Percentiles rank a stretch among this genome's conserved stretches.
These are phyloP conservation scores for Zygnema cylindricum DNA, from an alignment of 139 green algal species.

Conservation along the genomic window DNA sequence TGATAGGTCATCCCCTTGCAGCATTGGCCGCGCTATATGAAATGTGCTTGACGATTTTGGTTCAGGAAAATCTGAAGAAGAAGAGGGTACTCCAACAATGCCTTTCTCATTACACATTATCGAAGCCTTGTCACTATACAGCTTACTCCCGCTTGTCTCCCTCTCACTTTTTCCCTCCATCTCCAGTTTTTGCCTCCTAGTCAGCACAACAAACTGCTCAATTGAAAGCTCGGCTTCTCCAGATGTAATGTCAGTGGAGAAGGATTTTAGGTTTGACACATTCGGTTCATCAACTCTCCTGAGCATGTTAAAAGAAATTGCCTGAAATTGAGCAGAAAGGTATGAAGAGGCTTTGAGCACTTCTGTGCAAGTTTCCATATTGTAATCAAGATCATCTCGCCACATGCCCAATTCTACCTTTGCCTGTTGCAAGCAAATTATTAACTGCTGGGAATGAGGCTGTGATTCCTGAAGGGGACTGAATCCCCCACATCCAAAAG, in stretches of 20 bases:
- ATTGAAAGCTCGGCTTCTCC: not conserved
- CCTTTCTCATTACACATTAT: not conserved
- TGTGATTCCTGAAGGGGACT: not conserved
- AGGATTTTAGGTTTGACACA: not conserved
- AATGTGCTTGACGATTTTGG: not conserved
- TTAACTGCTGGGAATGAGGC: not conserved
- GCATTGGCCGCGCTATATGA: not conserved
- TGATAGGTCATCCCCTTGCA: not conserved
- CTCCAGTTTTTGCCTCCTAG: not conserved
- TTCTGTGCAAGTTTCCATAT: not conserved
- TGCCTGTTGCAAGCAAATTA: not conserved
- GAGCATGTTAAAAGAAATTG: not conserved
- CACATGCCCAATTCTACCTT: not conserved
- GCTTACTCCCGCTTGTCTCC: not conserved
- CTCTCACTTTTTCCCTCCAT: not conserved
- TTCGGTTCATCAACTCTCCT: not conserved
- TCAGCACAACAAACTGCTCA: not conserved
- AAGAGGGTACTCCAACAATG: not conserved
- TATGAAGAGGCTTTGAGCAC: not conserved
- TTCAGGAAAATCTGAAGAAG: not conserved
- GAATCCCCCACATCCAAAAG: not conserved
- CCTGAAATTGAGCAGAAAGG: not conserved
- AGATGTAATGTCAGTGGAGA: not conserved
- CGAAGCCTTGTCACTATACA: not conserved
- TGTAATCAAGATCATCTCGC: constrained; percentile 10